Base-by-base conservation (phyloP, 768 basidiomycete genomes). In the Lepiota brunneoincarnata region DNA sequence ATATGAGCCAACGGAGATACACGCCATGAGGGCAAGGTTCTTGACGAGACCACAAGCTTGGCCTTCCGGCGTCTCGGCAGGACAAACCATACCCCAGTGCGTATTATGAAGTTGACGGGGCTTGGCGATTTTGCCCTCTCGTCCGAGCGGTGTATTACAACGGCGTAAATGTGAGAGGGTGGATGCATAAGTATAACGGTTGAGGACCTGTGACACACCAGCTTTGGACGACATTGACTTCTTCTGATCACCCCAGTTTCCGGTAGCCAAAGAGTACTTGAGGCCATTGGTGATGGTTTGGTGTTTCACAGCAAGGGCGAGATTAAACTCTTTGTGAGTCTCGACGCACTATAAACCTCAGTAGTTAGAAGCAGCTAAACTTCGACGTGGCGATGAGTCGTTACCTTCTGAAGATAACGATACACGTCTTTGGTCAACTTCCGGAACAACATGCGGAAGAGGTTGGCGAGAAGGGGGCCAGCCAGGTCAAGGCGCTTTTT, bases 21-120 rank as follows among this genome's bases (percentile, higher is more conserved):
- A 96, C 3, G 96, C 76, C 94, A 98, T 96, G 60, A 98, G 84
- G 0, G 97, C 92, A 54, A 99, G 74, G 71, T 99, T 98, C 76
- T 99, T 98, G 72, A 98, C 97, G 40, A 98, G 82, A 72, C 97
- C 97, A 72, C 97, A 99, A 57, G 97, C 97, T 69, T 98, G 97
- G 42, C 97, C 97, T 84, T 99, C 97, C 1, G 97, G 97, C 3
- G 97, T 99, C 70, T 99, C 97, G 36, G 97, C 97, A 39, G 97
- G 97, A 66, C 97, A 99, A 17, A 99, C 97, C 97, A 99, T 98
- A 35, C 97, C 97, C 97, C 97, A 99, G 64, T 99, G 97, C 0
- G 97, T 98, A 64, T 99, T 99, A 70, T 99, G 97, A 51, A 99
- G 76, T 63, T 99, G 97, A 63, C 97, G 97, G 53, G 97, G 97